These are phyloP conservation scores for Carex cristatella DNA, from an alignment of 176 grass and related monocot genomes.

Conservation along the genomic window DNA sequence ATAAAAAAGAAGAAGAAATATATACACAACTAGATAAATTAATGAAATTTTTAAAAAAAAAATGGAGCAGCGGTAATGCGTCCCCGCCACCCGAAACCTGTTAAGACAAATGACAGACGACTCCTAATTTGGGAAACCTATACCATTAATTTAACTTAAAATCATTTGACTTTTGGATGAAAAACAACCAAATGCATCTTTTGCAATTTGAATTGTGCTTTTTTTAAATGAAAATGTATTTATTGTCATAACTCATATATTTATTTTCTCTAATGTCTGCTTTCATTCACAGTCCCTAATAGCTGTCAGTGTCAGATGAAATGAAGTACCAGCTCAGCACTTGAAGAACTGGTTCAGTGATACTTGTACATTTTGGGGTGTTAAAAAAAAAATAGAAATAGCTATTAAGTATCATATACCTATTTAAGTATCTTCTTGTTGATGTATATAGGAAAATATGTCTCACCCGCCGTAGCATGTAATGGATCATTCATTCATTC, in stretches of 20 bases:
- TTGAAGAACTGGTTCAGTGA: neutral
- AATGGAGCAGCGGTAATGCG: neutral
- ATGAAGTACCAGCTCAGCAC: neutral
- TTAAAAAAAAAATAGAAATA: conserved; percentile 13
- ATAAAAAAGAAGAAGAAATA: neutral
- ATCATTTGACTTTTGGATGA: neutral
- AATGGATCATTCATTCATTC: neutral
- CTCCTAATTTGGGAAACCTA: neutral
- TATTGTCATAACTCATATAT: neutral
- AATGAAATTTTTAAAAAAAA: neutral
- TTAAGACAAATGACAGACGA: neutral
- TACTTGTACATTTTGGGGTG: conserved; percentile 14
- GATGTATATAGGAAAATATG: neutral
- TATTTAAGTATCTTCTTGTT: neutral
- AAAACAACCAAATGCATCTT: neutral
- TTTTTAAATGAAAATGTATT: neutral
- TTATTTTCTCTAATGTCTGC: neutral
- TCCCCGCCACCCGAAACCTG: neutral
- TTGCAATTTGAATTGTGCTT: neutral
- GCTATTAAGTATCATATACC: neutral
- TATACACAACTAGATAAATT: neutral
- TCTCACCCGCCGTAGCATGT: neutral
- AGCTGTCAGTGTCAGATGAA: conserved; percentile 6
- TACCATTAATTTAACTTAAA: neutral
- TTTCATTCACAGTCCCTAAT: conserved; percentile 4